Conservation (phyloP, 1,284 basidiomycete genomes). For the Phylloporus gajari region DNA sequence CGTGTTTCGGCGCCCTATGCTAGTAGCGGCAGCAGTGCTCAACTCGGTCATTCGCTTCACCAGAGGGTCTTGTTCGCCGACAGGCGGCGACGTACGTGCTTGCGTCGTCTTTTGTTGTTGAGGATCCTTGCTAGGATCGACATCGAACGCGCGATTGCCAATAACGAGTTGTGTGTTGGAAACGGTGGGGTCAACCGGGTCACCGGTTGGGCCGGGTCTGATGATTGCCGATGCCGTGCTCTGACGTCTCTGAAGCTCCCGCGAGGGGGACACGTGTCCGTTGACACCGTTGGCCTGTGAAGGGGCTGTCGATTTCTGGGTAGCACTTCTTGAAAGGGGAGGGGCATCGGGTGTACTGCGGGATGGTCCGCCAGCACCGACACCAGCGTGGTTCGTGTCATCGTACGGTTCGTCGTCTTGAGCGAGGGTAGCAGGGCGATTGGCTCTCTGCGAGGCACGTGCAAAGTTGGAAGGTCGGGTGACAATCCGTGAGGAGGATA, state of each 20-base stretch:
- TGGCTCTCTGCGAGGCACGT: conserved; percentile 64
- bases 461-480: conserved; percentile 68
- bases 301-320: conserved; percentile 37
- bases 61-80: conserved; percentile 73
- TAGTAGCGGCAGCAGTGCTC: conserved; percentile 46
- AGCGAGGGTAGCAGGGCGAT: conserved; percentile 43
- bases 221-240: conserved; percentile 34
- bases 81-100: conserved; percentile 38
- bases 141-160: conserved; percentile 71
- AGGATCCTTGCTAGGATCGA: conserved; percentile 72
- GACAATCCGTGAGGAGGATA: conserved; percentile 62
- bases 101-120: conserved; percentile 48
- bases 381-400: conserved; percentile 67
- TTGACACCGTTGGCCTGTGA: conserved; percentile 41
- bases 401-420: conserved; percentile 57
- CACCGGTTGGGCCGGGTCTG: conserved; percentile 44
- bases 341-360: conserved; percentile 26
- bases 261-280: conserved; percentile 38
- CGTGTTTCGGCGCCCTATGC: conserved; percentile 30
- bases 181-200: conserved; percentile 66
- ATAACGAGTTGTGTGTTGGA: conserved; percentile 75
- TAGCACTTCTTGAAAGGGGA: conserved; percentile 38
- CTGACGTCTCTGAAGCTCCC: conserved; percentile 39
- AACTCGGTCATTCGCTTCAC: conserved; percentile 74
- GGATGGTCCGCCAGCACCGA: conserved; percentile 62